A percentile compares a stretch with the other conserved stretches of the same genome.
Conservation (phyloP, 2,329 filamentous ascomycete species). For the Penicillium sclerotiorum region DNA sequence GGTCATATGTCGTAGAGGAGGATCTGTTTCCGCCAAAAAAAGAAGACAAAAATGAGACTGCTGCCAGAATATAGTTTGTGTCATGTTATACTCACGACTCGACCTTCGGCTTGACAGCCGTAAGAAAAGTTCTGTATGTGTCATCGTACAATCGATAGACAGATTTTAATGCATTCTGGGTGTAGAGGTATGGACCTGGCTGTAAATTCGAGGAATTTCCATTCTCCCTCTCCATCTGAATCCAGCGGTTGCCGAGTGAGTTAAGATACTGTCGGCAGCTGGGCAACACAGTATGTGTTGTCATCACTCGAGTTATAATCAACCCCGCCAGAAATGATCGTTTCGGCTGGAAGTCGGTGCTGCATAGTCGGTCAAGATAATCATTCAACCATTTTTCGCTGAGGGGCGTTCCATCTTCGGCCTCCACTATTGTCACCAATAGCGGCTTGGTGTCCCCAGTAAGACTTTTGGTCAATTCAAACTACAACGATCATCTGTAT, state of each 20-base stretch:
- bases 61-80: neutral
- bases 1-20: neutral
- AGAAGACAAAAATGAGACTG: no score
- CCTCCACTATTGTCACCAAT: neutral
- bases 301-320: neutral
- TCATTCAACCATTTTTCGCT: neutral
- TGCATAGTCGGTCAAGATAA: neutral
- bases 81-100: neutral
- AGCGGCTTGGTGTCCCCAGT: neutral
- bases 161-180: neutral
- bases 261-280: neutral
- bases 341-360: neutral
- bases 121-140: neutral
- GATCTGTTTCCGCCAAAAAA: neutral
- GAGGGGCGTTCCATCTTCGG: neutral
- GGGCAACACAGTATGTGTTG: neutral
- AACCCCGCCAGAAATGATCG: neutral
- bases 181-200: neutral
- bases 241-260: neutral
- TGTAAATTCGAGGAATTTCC: neutral
- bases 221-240: neutral
- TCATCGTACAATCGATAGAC: neutral
- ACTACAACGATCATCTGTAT: neutral
- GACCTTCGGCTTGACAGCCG: neutral
- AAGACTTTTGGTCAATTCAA: neutral